phyloP scores from a whole-genome alignment of 345 rosid genomes.

The Mangifera indica region DNA sequence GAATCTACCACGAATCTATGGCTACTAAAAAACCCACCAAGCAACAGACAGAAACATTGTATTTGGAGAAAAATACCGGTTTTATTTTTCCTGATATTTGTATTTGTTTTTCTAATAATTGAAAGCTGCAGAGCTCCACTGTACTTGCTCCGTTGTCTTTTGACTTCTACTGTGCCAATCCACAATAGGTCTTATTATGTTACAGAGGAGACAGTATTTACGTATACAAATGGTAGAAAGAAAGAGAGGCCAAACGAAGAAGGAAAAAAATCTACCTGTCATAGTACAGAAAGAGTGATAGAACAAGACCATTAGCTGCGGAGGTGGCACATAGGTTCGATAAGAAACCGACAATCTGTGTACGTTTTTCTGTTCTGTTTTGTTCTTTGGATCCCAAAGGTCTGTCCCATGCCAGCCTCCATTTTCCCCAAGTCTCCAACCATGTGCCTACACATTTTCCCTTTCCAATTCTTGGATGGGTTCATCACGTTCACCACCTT shows the following conservation, averaged over 20 bases:
- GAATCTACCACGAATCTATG: neutral
- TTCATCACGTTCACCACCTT: no score
- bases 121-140: conserved; percentile 1
- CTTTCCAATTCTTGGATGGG: neutral
- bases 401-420: no score
- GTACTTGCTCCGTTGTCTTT: neutral
- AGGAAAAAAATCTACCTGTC: neutral
- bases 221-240: neutral
- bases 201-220: no score
- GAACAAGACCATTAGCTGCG: neutral
- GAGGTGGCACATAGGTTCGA: neutral
- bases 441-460: neutral
- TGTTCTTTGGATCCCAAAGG: neutral
- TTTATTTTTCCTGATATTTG: neutral
- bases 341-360: neutral
- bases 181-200: neutral
- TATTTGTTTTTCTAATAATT: neutral
- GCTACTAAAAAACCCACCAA: neutral
- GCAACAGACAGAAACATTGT: neutral
- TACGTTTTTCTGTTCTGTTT: neutral
- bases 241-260: neutral
- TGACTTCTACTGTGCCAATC: neutral
- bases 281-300: neutral
- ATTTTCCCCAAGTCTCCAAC: neutral
- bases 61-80: neutral